These are phyloP conservation scores for Colletotrichum eremochloae DNA, from an alignment of 2,329 filamentous ascomycete genomes.

Conservation along the genomic window DNA sequence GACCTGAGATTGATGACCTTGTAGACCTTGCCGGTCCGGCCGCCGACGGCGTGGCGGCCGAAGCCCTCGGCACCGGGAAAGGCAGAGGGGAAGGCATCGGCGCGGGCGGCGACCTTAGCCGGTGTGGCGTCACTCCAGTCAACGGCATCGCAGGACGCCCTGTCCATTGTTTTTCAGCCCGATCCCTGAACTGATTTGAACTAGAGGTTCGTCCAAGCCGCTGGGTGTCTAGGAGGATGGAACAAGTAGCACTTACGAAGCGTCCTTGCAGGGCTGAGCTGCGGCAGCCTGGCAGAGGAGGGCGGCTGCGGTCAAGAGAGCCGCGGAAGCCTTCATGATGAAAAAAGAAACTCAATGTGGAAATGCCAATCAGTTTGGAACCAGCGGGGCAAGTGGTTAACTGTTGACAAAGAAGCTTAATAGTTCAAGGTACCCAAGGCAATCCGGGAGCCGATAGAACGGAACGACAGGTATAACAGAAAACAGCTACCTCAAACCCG, in stretches of 20 bases:
- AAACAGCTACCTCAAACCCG: background rate
- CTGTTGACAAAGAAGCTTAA: background rate
- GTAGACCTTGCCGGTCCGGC: slow-evolving; percentile 61
- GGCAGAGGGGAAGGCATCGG: slow-evolving; percentile 48
- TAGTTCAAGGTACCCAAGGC: background rate
- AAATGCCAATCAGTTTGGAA: slow-evolving; percentile 20
- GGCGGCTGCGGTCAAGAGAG: slow-evolving; percentile 25
- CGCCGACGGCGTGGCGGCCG: slow-evolving; percentile 60
- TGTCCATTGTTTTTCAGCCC: slow-evolving; percentile 14
- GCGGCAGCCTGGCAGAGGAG: slow-evolving; percentile 19
- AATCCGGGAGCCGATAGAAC: background rate
- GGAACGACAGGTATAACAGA: slow-evolving; percentile 11
- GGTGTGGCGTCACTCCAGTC: slow-evolving; percentile 21
- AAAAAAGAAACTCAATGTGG: slow-evolving; percentile 25
- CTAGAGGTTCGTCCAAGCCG: background rate
- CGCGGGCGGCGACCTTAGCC: slow-evolving; percentile 28
- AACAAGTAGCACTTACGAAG: slow-evolving; percentile 19
- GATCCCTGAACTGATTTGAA: too few relatives aligned
- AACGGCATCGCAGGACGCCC: slow-evolving; percentile 10
- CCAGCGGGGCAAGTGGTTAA: background rate
- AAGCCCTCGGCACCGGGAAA: slow-evolving; percentile 66
- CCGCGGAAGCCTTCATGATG: slow-evolving; percentile 35
- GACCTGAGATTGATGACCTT: slow-evolving; percentile 62
- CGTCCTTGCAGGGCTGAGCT: slow-evolving; percentile 29
- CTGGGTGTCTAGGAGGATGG: background rate